Percentiles rank a stretch among this genome's conserved stretches.
Conservation (phyloP, 257 asterid genomes). For the Solanum stenotomum region DNA sequence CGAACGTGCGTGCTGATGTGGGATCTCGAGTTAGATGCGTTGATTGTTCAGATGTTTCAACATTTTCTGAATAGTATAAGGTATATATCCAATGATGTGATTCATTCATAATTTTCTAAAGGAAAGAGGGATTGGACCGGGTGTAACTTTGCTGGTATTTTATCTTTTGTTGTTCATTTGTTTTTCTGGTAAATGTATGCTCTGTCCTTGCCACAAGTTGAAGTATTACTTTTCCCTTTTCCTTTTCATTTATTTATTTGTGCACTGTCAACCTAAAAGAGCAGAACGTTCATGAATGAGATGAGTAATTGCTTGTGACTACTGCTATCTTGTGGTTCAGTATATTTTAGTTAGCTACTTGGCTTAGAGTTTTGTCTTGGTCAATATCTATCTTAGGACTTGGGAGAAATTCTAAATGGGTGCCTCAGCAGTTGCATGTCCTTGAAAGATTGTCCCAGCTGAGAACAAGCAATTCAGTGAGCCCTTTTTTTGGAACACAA, state of each 20-base stretch:
- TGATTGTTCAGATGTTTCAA: conserved; percentile 11
- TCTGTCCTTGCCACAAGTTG: not conserved
- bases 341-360: not conserved
- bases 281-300: not conserved
- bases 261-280: not conserved
- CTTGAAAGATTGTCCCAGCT: not conserved
- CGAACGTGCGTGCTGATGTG: conserved; percentile 7
- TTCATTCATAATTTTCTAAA: not conserved
- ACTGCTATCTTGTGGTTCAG: not conserved
- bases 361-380: not conserved
- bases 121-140: not conserved
- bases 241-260: not conserved
- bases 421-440: not conserved
- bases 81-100: not conserved
- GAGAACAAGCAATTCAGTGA: not conserved
- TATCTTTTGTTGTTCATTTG: not conserved
- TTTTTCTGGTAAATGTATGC: not conserved
- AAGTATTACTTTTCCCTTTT: not conserved
- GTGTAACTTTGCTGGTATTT: not conserved
- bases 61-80: conserved; percentile 5
- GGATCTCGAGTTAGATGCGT: conserved; percentile 8
- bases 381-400: not conserved
- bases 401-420: not conserved
- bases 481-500: not conserved
- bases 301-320: not conserved